Percentiles rank a stretch among this genome's conserved stretches.
Conservation (phyloP, 345 rosid species). For the Ceriops tagal region DNA sequence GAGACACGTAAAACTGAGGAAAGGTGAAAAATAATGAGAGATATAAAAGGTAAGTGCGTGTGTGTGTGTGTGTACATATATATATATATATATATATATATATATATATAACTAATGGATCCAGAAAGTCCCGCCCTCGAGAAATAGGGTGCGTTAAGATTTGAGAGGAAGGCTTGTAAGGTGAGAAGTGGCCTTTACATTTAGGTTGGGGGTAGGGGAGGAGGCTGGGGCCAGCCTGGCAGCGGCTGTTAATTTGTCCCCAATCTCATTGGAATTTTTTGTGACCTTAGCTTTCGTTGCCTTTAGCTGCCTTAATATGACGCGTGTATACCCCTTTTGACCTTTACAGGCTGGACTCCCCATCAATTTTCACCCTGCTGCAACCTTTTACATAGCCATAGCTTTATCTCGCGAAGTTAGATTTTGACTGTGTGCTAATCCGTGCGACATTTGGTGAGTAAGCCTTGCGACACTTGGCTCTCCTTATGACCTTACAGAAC, state of each 20-base stretch:
- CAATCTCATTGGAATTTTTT: slow-evolving; percentile 26
- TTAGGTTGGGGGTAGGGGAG: slow-evolving; percentile 14
- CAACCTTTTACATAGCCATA: no score
- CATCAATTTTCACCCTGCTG: no score
- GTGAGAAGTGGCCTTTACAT: slow-evolving; percentile 2
- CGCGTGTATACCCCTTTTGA: slow-evolving; percentile 23
- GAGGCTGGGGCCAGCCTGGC: slow-evolving; percentile 27
- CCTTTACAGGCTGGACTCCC: slow-evolving; percentile 22
- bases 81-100: no score
- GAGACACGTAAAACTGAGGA: background rate
- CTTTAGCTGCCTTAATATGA: background rate
- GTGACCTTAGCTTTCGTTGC: background rate
- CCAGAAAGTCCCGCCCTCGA: background rate
- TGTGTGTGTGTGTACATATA: no score
- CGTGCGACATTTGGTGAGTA: no score
- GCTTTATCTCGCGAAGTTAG: no score
- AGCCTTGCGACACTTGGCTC: no score
- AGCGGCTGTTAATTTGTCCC: slow-evolving; percentile 40
- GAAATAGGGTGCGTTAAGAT: background rate
- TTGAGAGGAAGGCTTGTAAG: background rate
- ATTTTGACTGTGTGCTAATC: no score
- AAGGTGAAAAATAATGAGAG: background rate
- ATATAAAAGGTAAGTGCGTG: no score
- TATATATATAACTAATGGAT: background rate
- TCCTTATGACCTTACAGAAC: no score